phyloP scores from a whole-genome alignment of 2,329 filamentous ascomycete species.

The Biscogniauxia marginata region DNA sequence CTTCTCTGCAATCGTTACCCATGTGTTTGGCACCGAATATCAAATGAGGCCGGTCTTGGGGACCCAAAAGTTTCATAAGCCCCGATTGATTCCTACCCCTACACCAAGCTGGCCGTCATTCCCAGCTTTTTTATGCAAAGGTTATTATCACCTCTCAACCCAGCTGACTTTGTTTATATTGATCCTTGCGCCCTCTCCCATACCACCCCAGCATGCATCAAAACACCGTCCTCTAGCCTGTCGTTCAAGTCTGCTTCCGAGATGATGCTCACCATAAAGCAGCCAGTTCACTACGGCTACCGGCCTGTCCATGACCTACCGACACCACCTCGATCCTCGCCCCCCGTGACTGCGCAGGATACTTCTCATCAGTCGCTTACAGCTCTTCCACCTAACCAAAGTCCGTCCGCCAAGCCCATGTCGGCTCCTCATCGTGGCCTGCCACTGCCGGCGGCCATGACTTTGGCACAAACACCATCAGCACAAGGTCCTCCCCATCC shows the following conservation, averaged over 20 bases:
- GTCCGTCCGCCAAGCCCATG: conserved; percentile 57
- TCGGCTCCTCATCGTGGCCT: conserved; percentile 67
- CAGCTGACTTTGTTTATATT: conserved; percentile 5
- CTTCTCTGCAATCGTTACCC: conserved; percentile 29
- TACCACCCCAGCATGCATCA: conserved; percentile 21
- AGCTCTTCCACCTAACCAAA: conserved; percentile 43
- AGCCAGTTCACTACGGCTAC: conserved; percentile 59
- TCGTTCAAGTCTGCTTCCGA: conserved; percentile 24
- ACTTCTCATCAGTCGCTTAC: conserved; percentile 40
- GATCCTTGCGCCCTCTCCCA: conserved; percentile 10
- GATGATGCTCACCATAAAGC: conserved; percentile 62
- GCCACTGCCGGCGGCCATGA: conserved; percentile 67
- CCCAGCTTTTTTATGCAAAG: conserved; percentile 40
- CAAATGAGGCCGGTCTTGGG: conserved; percentile 37
- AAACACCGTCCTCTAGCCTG: conserved; percentile 24
- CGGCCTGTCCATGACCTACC: conserved; percentile 62
- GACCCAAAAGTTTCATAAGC: conserved; percentile 36
- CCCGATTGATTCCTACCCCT: conserved; percentile 33
- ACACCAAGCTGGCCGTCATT: conserved; percentile 38
- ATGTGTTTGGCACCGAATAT: conserved; percentile 35
- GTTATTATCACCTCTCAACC: conserved; percentile 34
- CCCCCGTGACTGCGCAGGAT: conserved; percentile 52
- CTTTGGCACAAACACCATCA: conserved; percentile 46
- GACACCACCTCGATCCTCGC: conserved; percentile 57
- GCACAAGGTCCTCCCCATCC: conserved; percentile 31